Percentiles rank a stretch among this genome's conserved stretches.
Conservation (phyloP, 2,329 filamentous ascomycete species). For the Epichloe hybrida region DNA sequence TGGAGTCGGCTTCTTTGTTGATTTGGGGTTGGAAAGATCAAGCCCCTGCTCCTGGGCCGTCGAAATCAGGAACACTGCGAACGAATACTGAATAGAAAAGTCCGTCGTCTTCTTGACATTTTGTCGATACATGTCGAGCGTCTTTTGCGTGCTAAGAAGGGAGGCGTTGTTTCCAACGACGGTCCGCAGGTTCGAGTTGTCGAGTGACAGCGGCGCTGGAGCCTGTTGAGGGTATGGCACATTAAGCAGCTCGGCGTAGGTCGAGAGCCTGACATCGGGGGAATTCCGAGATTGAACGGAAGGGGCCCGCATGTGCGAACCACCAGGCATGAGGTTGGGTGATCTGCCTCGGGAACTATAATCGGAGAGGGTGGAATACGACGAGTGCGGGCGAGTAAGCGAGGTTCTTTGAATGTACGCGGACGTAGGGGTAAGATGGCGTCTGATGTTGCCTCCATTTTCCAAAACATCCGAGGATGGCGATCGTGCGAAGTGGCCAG, state of each 20-base stretch:
- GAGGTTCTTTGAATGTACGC: constrained; percentile 41
- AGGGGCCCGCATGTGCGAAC: constrained; percentile 30
- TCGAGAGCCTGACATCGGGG: constrained; percentile 40
- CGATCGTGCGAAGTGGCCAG: constrained; percentile 16
- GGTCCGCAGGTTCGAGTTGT: constrained; percentile 68
- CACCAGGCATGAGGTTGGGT: constrained; percentile 30
- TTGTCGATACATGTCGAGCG: constrained; percentile 90
- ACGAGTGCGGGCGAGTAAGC: constrained; percentile 57
- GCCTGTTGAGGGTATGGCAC: constrained; percentile 69
- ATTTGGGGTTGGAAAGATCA: constrained; percentile 32
- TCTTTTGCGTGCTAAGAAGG: constrained; percentile 80
- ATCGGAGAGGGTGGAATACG: constrained; percentile 65
- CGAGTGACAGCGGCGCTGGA: constrained; percentile 52
- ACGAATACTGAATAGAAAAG: constrained; percentile 82
- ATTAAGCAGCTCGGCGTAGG: constrained; percentile 48
- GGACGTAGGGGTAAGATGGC: constrained; percentile 48
- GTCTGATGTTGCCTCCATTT: constrained; percentile 36
- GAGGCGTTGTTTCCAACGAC: constrained; percentile 83
- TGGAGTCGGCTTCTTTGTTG: constrained; percentile 28
- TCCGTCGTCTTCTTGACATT: constrained; percentile 98
- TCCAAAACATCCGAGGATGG: constrained; percentile 41
- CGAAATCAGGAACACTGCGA: constrained; percentile 87
- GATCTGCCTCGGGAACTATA: constrained; percentile 50
- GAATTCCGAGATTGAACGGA: constrained; percentile 40
- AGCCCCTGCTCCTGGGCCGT: constrained; percentile 68